Evolutionary conservation across 2,329 filamentous ascomycete genomes (phyloP).

Genomic region (Colletotrichum echinochloae): DNA sequence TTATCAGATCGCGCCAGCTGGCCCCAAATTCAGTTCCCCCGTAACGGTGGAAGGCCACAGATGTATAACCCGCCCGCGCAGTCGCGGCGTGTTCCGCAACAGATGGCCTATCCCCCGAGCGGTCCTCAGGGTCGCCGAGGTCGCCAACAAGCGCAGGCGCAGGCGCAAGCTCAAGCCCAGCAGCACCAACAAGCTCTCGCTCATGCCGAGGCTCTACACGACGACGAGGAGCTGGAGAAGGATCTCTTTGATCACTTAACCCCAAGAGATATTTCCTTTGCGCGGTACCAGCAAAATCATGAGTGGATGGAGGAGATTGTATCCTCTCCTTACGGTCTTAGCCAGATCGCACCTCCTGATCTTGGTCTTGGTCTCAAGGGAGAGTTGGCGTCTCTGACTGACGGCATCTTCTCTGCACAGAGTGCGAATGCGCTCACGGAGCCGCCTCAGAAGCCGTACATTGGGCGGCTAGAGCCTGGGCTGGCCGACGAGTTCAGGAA

Average conservation of each 20-base stretch:
- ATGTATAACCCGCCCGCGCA: slow-evolving; percentile 58
- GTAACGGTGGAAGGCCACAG: slow-evolving; percentile 62
- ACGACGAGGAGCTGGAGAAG: slow-evolving; percentile 88
- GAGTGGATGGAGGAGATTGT: slow-evolving; percentile 99
- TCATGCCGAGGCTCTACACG: slow-evolving; percentile 51
- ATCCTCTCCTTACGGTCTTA: slow-evolving; percentile 87
- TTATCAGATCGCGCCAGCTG: slow-evolving; percentile 89
- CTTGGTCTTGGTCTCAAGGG: slow-evolving; percentile 88
- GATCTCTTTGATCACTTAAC: slow-evolving; percentile 90
- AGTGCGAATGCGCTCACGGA: slow-evolving; percentile 63
- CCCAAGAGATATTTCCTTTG: slow-evolving; percentile 87
- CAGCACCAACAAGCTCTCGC: slow-evolving; percentile 39
- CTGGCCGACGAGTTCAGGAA: slow-evolving; percentile 87
- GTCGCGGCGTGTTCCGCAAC: slow-evolving; percentile 65
- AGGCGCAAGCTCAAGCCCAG: slow-evolving; percentile 47
- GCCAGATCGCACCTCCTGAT: slow-evolving; percentile 87
- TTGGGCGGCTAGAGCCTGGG: slow-evolving; percentile 77
- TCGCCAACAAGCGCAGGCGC: slow-evolving; percentile 53
- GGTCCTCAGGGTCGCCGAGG: slow-evolving; percentile 52
- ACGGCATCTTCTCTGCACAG: slow-evolving; percentile 82
- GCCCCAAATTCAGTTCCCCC: slow-evolving; percentile 83
- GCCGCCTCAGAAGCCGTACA: slow-evolving; percentile 68
- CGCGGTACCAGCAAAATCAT: slow-evolving; percentile 92
- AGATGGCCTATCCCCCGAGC: slow-evolving; percentile 71
- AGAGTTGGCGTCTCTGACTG: slow-evolving; percentile 83